A percentile compares a stretch with the other conserved stretches of the same genome.
phyloP scores from a whole-genome alignment of 192 early-diverging fungal genomes.

The Mortierella claussenii region DNA sequence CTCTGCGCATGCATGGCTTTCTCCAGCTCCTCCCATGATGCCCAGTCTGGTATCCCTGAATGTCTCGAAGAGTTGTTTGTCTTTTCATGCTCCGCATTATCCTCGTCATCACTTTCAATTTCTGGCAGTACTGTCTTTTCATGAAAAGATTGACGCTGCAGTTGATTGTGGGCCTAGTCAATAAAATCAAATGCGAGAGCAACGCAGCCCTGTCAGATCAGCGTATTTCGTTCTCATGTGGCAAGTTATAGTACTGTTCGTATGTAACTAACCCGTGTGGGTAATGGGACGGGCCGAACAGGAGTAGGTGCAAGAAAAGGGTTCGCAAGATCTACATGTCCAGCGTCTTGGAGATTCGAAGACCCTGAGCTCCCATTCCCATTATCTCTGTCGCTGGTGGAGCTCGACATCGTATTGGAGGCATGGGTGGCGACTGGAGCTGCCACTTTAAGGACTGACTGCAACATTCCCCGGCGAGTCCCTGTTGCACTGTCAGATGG shows the following conservation, averaged over 20 bases:
- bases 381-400: neutral
- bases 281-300: neutral
- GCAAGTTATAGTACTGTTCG: neutral
- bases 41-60: conserved; percentile 18
- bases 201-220: neutral
- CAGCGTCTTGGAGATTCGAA: neutral
- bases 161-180: conserved; percentile 3
- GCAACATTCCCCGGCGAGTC: neutral
- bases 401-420: too few relatives aligned
- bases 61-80: neutral
- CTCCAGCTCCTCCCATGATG: conserved; percentile 27
- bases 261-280: conserved; percentile 12
- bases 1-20: conserved; percentile 13
- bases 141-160: neutral
- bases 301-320: conserved; percentile 20
- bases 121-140: conserved; percentile 27
- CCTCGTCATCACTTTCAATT: conserved; percentile 22
- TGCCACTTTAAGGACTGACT: too few relatives aligned
- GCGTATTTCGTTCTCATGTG: neutral
- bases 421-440: too few relatives aligned
- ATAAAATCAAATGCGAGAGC: neutral
- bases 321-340: neutral
- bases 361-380: neutral
- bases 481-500: conserved; percentile 3
- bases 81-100: neutral